These are phyloP conservation scores for Sindora glabra DNA, from an alignment of 306 rosid species.

Conservation along the genomic window DNA sequence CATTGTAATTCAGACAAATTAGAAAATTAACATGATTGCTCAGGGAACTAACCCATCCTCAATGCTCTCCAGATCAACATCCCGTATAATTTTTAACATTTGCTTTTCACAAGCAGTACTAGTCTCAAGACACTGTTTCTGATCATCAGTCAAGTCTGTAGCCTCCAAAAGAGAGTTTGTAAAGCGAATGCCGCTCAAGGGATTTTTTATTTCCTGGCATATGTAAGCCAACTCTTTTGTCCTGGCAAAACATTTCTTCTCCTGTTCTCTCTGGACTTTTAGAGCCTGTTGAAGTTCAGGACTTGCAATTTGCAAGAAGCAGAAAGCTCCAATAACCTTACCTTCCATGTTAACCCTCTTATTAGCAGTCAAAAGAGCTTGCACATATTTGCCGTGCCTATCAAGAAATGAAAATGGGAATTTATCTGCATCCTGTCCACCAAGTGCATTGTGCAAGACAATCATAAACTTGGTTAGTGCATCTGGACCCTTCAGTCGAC, in stretches of 20 bases:
- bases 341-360: conserved; percentile 79
- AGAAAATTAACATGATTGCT: not conserved
- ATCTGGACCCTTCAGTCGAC: conserved; percentile 84
- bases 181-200: conserved; percentile 85
- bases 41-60: conserved; percentile 76
- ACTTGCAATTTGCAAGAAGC: conserved; percentile 86
- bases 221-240: conserved; percentile 92
- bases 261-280: conserved; percentile 74
- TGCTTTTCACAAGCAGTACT: conserved; percentile 93
- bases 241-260: conserved; percentile 62
- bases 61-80: conserved; percentile 62
- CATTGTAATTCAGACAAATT: not conserved
- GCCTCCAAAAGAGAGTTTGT: conserved; percentile 87
- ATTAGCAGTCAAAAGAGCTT: conserved; percentile 85
- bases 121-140: conserved; percentile 89
- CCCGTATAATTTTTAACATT: conserved; percentile 68
- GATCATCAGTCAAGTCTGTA: conserved; percentile 85
- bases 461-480: conserved; percentile 88
- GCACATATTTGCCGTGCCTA: conserved; percentile 63
- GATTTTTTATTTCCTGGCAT: conserved; percentile 89
- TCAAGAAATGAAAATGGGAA: conserved; percentile 75
- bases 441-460: conserved; percentile 87
- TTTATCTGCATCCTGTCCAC: conserved; percentile 71
- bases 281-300: conserved; percentile 83
- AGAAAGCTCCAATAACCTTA: conserved; percentile 83